A percentile compares a stretch with the other conserved stretches of the same genome.
phyloP scores from a whole-genome alignment of 495 filamentous ascomycete species.

The Hypoxylon lienhwacheense region DNA sequence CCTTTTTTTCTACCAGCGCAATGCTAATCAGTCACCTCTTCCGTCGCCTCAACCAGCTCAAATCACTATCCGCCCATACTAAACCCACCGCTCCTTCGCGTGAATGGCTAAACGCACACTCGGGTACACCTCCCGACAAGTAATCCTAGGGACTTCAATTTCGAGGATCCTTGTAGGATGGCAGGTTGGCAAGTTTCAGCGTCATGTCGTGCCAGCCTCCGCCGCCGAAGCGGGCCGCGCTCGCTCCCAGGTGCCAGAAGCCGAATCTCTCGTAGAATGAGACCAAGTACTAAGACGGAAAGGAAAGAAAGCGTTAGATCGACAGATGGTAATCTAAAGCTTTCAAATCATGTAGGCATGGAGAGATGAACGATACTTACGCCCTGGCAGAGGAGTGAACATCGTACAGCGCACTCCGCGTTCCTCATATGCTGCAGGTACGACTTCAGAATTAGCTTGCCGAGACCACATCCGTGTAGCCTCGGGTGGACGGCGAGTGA shows the following conservation, averaged over 20 bases:
- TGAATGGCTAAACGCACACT: too few species aligned
- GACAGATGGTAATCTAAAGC: neutral
- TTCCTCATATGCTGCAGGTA: constrained; percentile 69
- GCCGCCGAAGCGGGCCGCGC: constrained; percentile 67
- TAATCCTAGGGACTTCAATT: neutral
- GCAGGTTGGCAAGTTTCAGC: neutral
- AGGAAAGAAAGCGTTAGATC: neutral
- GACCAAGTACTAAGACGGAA: constrained; percentile 56
- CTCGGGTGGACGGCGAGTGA: constrained; percentile 77
- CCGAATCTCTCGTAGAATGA: constrained; percentile 76
- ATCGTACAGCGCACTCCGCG: constrained; percentile 66
- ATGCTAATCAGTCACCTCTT: constrained; percentile 18
- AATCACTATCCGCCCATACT: neutral
- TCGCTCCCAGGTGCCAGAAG: constrained; percentile 69
- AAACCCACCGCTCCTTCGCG: too few species aligned
- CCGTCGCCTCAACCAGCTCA: neutral
- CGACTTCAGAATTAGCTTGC: constrained; percentile 71
- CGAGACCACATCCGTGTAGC: constrained; percentile 73
- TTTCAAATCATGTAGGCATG: too few species aligned
- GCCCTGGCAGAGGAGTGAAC: constrained; percentile 78
- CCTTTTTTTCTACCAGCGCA: neutral
- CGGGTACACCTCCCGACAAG: neutral
- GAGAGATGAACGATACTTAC: constrained; percentile 38
- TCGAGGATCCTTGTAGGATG: constrained; percentile 6
- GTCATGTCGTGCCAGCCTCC: constrained; percentile 82